phyloP scores from a whole-genome alignment of 495 filamentous ascomycete species.

The Pyrenula aspistea region DNA sequence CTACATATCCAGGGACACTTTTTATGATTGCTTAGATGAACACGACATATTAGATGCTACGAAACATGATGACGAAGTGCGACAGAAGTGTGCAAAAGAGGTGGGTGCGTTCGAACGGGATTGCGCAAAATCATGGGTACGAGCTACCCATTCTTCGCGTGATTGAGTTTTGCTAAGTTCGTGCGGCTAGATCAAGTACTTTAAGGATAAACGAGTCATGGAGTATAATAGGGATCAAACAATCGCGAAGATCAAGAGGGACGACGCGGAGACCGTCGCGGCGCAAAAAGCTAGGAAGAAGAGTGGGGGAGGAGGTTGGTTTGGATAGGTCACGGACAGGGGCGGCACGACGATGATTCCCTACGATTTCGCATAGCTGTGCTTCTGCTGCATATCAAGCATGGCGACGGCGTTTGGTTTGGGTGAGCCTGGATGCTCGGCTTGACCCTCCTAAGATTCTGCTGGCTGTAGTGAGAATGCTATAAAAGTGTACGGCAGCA shows the following conservation, averaged over 20 bases:
- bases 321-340: neutral
- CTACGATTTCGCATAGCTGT: neutral
- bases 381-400: neutral
- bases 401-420: neutral
- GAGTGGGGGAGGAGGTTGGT: neutral
- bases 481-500: no score
- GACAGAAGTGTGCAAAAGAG: conserved; percentile 55
- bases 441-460: no score
- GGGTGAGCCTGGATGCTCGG: no score
- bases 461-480: no score
- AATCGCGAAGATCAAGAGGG: conserved; percentile 63
- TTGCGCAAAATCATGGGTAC: conserved; percentile 62
- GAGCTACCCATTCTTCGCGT: neutral
- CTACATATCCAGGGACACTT: conserved; percentile 77
- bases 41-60: conserved; percentile 76
- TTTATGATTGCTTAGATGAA: conserved; percentile 74
- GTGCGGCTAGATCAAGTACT: conserved; percentile 74
- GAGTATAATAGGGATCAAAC: conserved; percentile 75
- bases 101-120: conserved; percentile 55
- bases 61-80: conserved; percentile 52
- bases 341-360: neutral
- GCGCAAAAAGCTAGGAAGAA: conserved; percentile 31
- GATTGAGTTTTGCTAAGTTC: neutral
- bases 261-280: conserved; percentile 52
- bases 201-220: conserved; percentile 90